Evolutionary conservation across 2,329 filamentous ascomycete species (phyloP), one percentile per base, ranked within the genome.

Genomic region (Thielaviopsis populi): DNA sequence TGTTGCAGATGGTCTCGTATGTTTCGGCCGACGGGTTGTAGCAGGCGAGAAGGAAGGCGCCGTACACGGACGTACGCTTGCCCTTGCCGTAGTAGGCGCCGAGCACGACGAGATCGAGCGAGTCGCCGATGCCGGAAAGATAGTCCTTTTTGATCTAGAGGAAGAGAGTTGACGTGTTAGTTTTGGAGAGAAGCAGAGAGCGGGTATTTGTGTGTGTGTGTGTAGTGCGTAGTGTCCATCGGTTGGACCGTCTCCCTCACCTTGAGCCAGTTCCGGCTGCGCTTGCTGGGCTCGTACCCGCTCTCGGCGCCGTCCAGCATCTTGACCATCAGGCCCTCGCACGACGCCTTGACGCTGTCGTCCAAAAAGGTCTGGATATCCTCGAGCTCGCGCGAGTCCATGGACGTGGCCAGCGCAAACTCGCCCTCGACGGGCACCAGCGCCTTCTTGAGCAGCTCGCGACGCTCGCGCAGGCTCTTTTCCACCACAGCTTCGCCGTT

Each of bases 321-420:
- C 78, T 99, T 99, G 15, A 99, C 94, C 94, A 99, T 99, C 62
- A 99, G 79, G 11, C 94, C 94, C 77, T 99, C 94, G 71, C 94
- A 99, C 0, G 90, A 95, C 1, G 91, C 89, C 74, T 96, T 96
- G 68, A 99, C 88, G 70, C 89, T 94, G 66, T 97, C 92, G 70
- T 99, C 94, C 1, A 99, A 80, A 70, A 99, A 88, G 1, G 80
- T 81, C 71, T 97, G 92, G 63, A 99, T 99, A 70, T 95, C 89
- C 62, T 97, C 92, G 2, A 99, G 80, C 69, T 96, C 89, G 70
- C 86, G 88, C 11, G 89, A 89, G 71, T 99, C 81, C 77, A 91
- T 94, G 69, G 82, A 86, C 41, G 90, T 91, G 10, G 94, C 94
- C 69, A 96, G 94, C 0, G 87, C 79, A 69, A 99, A 96, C 72